These are phyloP conservation scores for carrot (Daucus carota) DNA, from an alignment of 129 eudicot genomes.

Conservation along the genomic window DH1_v3.0 NC_030386.2:35330001-35330500, in stretches of 20 bases:
- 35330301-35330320: constrained; percentile 71
- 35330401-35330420: constrained; percentile 18
- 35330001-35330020: neutral
- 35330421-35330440: constrained; percentile 17
- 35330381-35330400: constrained; percentile 27
- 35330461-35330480: constrained; percentile 62
- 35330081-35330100: constrained; percentile 65
- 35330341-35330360: constrained; percentile 49
- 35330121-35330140: constrained; percentile 65
- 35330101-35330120: constrained; percentile 49
- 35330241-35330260: constrained; percentile 44
- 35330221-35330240: constrained; percentile 53
- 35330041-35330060: neutral
- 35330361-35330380: constrained; percentile 18
- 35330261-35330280: constrained; percentile 40
- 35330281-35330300: constrained; percentile 48
- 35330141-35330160: constrained; percentile 76
- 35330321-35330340: constrained; percentile 46
- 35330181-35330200: constrained; percentile 22
- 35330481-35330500: constrained; percentile 47
- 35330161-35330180: constrained; percentile 40
- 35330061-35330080: neutral
- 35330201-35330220: constrained; percentile 57
- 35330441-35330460: constrained; percentile 40
- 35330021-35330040: neutral